These are phyloP conservation scores for Rutstroemia sp. DNA, from an alignment of 2,329 filamentous ascomycete genomes.

Conservation along the genomic window DNA sequence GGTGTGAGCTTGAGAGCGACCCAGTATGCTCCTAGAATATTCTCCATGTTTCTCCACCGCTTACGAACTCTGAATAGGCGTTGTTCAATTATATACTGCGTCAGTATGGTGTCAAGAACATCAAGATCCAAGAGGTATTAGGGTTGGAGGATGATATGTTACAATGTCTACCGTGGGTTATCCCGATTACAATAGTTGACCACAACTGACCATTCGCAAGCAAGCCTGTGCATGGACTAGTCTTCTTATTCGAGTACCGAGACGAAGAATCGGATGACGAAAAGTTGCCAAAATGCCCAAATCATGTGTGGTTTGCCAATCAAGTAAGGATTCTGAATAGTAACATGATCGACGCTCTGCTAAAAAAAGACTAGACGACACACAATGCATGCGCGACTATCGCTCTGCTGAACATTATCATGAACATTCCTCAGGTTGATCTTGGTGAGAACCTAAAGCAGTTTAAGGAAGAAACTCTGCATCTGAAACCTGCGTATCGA, in stretches of 20 bases:
- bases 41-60: background rate
- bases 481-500: slow-evolving; percentile 63
- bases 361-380: slow-evolving; percentile 48
- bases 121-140: slow-evolving; percentile 71
- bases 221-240: slow-evolving; percentile 72
- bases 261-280: slow-evolving; percentile 39
- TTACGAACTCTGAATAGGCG: slow-evolving; percentile 40
- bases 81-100: slow-evolving; percentile 81
- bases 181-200: slow-evolving; percentile 19
- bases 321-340: slow-evolving; percentile 46
- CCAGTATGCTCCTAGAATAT: slow-evolving; percentile 45
- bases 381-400: slow-evolving; percentile 88
- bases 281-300: slow-evolving; percentile 47
- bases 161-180: slow-evolving; percentile 49
- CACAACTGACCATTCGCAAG: slow-evolving; percentile 36
- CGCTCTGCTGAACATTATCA: slow-evolving; percentile 85
- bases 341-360: background rate
- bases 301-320: slow-evolving; percentile 86
- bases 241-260: slow-evolving; percentile 76
- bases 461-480: slow-evolving; percentile 67
- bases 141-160: slow-evolving; percentile 61
- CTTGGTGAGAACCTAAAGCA: slow-evolving; percentile 62
- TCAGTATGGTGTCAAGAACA: slow-evolving; percentile 66
- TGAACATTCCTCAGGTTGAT: slow-evolving; percentile 63
- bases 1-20: slow-evolving; percentile 84